These are phyloP conservation scores for Fusarium foetens DNA, from an alignment of 2,329 filamentous ascomycete genomes.

Conservation along the genomic window DNA sequence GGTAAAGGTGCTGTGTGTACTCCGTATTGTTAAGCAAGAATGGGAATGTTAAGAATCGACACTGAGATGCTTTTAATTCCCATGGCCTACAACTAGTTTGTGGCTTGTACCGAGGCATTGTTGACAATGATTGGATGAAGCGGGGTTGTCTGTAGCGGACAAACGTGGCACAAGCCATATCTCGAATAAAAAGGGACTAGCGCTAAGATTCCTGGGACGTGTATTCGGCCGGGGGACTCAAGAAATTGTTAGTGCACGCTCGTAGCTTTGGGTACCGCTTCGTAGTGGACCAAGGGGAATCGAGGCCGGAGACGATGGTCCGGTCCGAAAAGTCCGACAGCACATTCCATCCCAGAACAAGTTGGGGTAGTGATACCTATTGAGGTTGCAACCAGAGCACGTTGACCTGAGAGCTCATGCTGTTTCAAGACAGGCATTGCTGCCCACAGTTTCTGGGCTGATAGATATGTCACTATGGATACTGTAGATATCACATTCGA, in stretches of 20 bases:
- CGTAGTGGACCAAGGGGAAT: slow-evolving; percentile 9
- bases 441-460: background rate
- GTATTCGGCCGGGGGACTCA: slow-evolving; percentile 10
- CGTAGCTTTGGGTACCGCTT: slow-evolving; percentile 29
- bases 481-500: slow-evolving; percentile 4
- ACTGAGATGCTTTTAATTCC: slow-evolving; percentile 18
- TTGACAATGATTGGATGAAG: background rate
- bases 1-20: background rate
- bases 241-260: slow-evolving; percentile 33
- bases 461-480: background rate
- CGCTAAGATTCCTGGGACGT: background rate
- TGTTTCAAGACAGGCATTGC: background rate
- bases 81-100: slow-evolving; percentile 7
- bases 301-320: slow-evolving; percentile 28
- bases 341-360: background rate
- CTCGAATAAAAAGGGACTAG: background rate
- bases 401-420: background rate
- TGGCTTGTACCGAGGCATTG: slow-evolving; percentile 16
- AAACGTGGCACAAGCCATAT: slow-evolving; percentile 8
- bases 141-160: slow-evolving; percentile 5
- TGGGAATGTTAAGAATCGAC: slow-evolving; percentile 32
- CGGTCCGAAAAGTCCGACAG: slow-evolving; percentile 12
- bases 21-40: slow-evolving; percentile 5
- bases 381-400: background rate
- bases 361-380: background rate